phyloP scores from a whole-genome alignment of 2,329 filamentous ascomycete species.

The Venturia asperata region DNA sequence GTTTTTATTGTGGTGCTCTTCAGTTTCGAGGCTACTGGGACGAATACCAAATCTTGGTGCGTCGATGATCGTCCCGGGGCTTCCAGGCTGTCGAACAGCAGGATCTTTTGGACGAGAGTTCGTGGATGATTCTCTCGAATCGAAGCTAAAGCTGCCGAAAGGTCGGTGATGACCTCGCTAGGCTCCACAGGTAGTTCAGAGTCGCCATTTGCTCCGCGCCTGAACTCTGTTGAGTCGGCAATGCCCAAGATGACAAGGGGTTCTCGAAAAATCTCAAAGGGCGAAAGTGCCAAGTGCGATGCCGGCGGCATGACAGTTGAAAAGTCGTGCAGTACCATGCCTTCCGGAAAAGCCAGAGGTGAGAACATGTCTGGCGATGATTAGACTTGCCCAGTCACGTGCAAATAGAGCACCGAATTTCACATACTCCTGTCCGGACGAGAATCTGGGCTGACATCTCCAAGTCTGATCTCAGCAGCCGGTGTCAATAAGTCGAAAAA shows the following conservation, averaged over 20 bases:
- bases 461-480: constrained; percentile 74
- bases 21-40: constrained; percentile 62
- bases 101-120: constrained; percentile 67
- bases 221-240: constrained; percentile 68
- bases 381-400: constrained; percentile 24
- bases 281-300: constrained; percentile 70
- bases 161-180: constrained; percentile 30
- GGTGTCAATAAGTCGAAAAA: constrained; percentile 72
- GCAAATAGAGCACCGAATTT: constrained; percentile 23
- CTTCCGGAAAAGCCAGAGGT: constrained; percentile 77
- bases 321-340: constrained; percentile 82
- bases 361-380: constrained; percentile 75
- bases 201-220: constrained; percentile 22
- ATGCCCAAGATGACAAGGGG: constrained; percentile 77
- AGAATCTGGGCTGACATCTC: constrained; percentile 78
- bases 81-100: constrained; percentile 63
- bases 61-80: constrained; percentile 47
- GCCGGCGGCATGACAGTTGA: constrained; percentile 71
- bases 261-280: constrained; percentile 86
- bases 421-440: constrained; percentile 75
- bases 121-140: constrained; percentile 67
- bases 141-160: constrained; percentile 59
- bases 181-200: constrained; percentile 13
- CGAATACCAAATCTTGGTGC: constrained; percentile 59
- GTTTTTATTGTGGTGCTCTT: constrained; percentile 61